Base-by-base conservation (phyloP, 1,139 yeast species). In the Hansenula anomala region DNA sequence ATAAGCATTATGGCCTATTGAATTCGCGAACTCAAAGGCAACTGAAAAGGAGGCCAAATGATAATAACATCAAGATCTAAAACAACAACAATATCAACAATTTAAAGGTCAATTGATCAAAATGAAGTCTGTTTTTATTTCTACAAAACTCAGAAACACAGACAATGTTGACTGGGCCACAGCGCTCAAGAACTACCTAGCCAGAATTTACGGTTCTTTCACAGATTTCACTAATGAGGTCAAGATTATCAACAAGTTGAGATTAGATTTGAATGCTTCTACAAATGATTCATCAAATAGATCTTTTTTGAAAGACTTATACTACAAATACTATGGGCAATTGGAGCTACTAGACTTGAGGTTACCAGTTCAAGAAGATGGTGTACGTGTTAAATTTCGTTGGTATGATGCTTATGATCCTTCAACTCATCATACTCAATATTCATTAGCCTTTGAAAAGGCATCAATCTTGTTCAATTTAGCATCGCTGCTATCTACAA, bases 361-460 rank as follows among this genome's bases (percentile, higher is more conserved):
- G 41, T 60, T 90, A 15, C 92, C 96, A 0, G 73, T 83, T 44
- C 71, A 70, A 36, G 67, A 72, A 18, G 67, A 71, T 18, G 79
- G 79, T 39, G 75, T 78, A 47, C 69, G 73, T 44, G 61, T 84
- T 31, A 71, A 75, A 37, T 90, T 90, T 60, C 72, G 78, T 1
- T 92, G 98, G 98, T 67, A 66, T 47, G 96, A 90, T 57, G 83
- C 92, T 8, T 82, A 78, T 54, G 67, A 67, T 33, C 71, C 69
- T 40, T 60, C 67, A 18, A 74, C 74, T 31, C 64, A 70, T 31
- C 75, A 82, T 10, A 65, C 77, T 1, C 88, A 81, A 54, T 73
- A 71, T 50, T 78, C 86, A 2, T 58, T 88, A 37, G 90, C 96
- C 0, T 90, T 86, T 56, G 98, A 92, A 55, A 92, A 92, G 62